These are phyloP conservation scores for Phaeosphaeriaceae sp. DNA, from an alignment of 2,329 filamentous ascomycete species.

Conservation along the genomic window DNA sequence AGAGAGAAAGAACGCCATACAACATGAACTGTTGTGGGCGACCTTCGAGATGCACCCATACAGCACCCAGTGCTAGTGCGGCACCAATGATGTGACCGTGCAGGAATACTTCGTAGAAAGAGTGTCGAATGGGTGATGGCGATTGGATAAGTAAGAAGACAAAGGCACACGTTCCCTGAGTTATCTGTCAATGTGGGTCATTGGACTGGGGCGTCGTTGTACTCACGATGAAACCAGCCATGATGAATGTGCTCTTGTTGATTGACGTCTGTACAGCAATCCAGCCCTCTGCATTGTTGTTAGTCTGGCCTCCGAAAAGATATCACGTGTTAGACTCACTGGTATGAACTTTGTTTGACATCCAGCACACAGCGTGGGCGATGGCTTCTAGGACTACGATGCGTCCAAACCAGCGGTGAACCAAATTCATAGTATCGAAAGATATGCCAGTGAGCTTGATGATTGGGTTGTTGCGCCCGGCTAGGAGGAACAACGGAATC, in stretches of 20 bases:
- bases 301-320: constrained; percentile 7
- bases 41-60: constrained; percentile 69
- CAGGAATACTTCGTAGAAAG: constrained; percentile 81
- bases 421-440: constrained; percentile 82
- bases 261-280: constrained; percentile 50
- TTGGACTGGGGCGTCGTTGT: constrained; percentile 59
- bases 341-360: constrained; percentile 52
- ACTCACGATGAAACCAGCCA: constrained; percentile 69
- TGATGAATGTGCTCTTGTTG: constrained; percentile 55
- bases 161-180: constrained; percentile 65
- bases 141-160: constrained; percentile 71
- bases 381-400: constrained; percentile 75
- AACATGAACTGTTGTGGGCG: constrained; percentile 66
- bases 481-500: constrained; percentile 76
- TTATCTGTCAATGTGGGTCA: constrained; percentile 63
- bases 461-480: constrained; percentile 78
- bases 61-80: constrained; percentile 63
- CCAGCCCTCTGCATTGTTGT: constrained; percentile 57
- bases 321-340: constrained; percentile 26
- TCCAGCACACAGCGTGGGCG: constrained; percentile 68
- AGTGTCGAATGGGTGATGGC: constrained; percentile 73
- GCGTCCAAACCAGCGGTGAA: constrained; percentile 81
- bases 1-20: constrained; percentile 68
- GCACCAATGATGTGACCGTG: constrained; percentile 72
- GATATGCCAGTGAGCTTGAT: constrained; percentile 74